phyloP scores from a whole-genome alignment of 2,329 filamentous ascomycete genomes.

The Teratosphaeria zuluensis region DNA sequence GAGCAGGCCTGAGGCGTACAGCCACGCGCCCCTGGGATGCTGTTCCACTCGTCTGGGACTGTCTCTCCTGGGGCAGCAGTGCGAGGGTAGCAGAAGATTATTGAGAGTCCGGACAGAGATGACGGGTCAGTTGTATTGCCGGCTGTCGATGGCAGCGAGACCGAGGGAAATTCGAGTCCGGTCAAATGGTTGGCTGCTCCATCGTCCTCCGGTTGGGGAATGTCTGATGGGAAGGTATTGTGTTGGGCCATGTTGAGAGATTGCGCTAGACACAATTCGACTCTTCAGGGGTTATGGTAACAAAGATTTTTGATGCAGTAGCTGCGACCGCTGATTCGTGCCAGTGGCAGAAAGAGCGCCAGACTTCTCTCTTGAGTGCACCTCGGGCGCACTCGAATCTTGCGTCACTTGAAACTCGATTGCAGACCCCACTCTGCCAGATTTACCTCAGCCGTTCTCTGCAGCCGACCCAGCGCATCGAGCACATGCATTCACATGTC shows the following conservation, averaged over 20 bases:
- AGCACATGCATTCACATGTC: not conserved
- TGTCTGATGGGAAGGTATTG: constrained; percentile 16
- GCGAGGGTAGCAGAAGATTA: constrained; percentile 36
- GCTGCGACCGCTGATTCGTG: no score
- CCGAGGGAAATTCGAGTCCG: constrained; percentile 20
- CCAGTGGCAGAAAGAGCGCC: no score
- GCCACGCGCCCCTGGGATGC: constrained; percentile 34
- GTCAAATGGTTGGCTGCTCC: constrained; percentile 31
- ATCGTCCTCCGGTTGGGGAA: constrained; percentile 32
- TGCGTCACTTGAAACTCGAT: not conserved
- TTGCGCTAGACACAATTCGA: not conserved
- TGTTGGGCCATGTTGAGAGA: not conserved
- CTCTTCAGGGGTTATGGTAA: no score
- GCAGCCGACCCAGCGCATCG: not conserved
- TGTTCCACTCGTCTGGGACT: constrained; percentile 33
- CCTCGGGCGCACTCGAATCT: not conserved
- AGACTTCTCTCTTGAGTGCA: not conserved
- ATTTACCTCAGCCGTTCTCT: not conserved
- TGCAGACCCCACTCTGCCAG: not conserved
- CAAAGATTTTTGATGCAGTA: no score
- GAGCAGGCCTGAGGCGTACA: constrained; percentile 37
- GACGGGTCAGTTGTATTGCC: constrained; percentile 24
- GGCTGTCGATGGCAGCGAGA: constrained; percentile 26
- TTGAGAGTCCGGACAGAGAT: constrained; percentile 27
- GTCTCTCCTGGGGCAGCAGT: constrained; percentile 31